Base-by-base conservation (phyloP, 768 basidiomycete genomes). In the Lactifluus piperatus region DNA sequence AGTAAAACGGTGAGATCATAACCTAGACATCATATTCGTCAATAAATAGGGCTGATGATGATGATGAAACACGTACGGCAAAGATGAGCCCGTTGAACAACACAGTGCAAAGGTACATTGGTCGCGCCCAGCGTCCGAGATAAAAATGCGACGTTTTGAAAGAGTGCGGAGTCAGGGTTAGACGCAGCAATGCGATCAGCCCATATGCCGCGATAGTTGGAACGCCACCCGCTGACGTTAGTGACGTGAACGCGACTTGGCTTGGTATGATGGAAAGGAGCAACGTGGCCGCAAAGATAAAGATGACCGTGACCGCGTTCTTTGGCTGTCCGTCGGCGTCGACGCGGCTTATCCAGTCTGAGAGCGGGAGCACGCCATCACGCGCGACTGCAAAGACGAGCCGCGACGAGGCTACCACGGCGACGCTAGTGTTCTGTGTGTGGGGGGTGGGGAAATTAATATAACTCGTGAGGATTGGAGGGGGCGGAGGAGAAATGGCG, bases 301-400 rank as follows among this genome's bases (percentile, higher is more conserved):
- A 89, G 69, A 94, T 94, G 65, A 94, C 84, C 3, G 90, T 90
- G 18, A 94, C 84, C 13, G 93, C 93, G 68, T 92, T 86, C 56
- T 76, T 79, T 0, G 93, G 93, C 66, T 94, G 88, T 1, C 88
- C 86, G 16, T 78, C 71, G 0, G 71, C 62, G 50, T 88, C 84
- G 43, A 94, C 88, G 60, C 77, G 72, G 45, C 88, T 84, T 53
- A 97, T 87, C 93, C 92, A 95, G 13, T 73, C 60, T 0, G 89
- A 92, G 48, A 89, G 69, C 0, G 94, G 93, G 11, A 97, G 76
- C 0, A 94, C 90, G 29, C 93, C 93, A 65, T 97, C 94, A 54
- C 94, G 85, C n/a, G 93, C 93, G 46, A 97, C 88, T 9, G 93
- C 94, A 67, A 89, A 97, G 41, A 97, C 79, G 27, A 97, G 79